These are phyloP conservation scores for Paxillus involutus DNA, from an alignment of 768 basidiomycete species.

Conservation along the genomic window DNA sequence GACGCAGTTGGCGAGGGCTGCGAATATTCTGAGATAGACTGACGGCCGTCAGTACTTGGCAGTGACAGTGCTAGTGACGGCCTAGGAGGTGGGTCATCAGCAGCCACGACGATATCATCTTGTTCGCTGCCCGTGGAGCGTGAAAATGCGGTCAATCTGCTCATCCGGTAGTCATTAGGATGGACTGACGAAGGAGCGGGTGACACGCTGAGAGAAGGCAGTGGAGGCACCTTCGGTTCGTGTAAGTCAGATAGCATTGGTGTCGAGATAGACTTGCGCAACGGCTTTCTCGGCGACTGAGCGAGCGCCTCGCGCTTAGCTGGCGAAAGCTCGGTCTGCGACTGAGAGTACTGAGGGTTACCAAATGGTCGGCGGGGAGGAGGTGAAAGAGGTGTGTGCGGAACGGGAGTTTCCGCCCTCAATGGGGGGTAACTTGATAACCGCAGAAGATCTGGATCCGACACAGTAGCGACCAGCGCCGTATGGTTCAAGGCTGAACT, in stretches of 20 bases:
- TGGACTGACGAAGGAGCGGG: conserved; percentile 24
- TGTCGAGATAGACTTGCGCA: conserved; percentile 55
- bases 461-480: conserved; percentile 15
- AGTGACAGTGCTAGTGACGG: conserved; percentile 54
- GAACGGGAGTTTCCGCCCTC: conserved; percentile 68
- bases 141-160: conserved; percentile 21
- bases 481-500: conserved; percentile 6
- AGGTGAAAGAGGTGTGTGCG: conserved; percentile 61
- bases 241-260: conserved; percentile 50
- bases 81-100: conserved; percentile 31
- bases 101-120: conserved; percentile 28
- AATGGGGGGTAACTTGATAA: conserved; percentile 45
- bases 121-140: conserved; percentile 42
- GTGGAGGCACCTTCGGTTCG: conserved; percentile 41
- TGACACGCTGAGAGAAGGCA: conserved; percentile 33
- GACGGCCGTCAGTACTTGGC: conserved; percentile 39
- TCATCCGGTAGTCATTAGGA: conserved; percentile 22
- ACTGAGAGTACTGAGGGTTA: conserved; percentile 49
- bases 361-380: conserved; percentile 53
- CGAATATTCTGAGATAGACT: conserved; percentile 66
- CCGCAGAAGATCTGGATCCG: conserved; percentile 34
- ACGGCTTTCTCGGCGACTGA: conserved; percentile 16
- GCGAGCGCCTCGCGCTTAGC: not conserved
- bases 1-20: conserved; percentile 74
- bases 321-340: conserved; percentile 51